A percentile compares a stretch with the other conserved stretches of the same genome.
Conservation (phyloP, 2,329 filamentous ascomycete genomes). For the Venturia aucupariae region DNA sequence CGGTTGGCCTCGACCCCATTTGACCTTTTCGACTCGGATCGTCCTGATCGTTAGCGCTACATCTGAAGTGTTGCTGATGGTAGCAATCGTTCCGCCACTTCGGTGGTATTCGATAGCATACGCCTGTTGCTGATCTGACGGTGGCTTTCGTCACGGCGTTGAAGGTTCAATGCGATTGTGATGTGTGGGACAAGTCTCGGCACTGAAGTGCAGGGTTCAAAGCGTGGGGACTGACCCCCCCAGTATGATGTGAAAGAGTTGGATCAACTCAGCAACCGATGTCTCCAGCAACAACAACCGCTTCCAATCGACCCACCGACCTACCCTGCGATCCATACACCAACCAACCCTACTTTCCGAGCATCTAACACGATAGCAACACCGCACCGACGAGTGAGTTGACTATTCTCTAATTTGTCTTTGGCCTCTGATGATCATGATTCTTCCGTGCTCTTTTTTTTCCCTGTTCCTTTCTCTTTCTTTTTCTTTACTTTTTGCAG, state of each 20-base stretch:
- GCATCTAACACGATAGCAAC: neutral
- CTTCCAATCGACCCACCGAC: no score
- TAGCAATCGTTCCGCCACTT: conserved; percentile 1
- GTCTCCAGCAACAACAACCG: neutral
- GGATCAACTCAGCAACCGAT: neutral
- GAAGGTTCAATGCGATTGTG: neutral
- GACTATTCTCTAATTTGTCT: neutral
- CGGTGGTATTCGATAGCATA: conserved; percentile 1
- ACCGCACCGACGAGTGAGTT: neutral
- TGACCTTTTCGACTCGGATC: neutral
- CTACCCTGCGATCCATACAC: no score
- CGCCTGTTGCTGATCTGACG: neutral
- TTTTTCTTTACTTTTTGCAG: neutral
- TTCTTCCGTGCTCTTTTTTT: neutral
- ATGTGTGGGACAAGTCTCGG: conserved; percentile 6
- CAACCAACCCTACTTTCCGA: neutral
- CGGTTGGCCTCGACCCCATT: neutral
- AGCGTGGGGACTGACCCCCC: neutral
- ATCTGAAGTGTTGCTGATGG: conserved; percentile 7
- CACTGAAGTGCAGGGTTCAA: neutral
- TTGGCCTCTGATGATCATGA: neutral
- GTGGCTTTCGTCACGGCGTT: neutral
- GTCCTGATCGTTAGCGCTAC: neutral
- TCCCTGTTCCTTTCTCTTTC: neutral
- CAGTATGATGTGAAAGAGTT: neutral